Conservation (phyloP, 441 rosid genomes). For the Cnidoscolus chayamansa region DNA sequence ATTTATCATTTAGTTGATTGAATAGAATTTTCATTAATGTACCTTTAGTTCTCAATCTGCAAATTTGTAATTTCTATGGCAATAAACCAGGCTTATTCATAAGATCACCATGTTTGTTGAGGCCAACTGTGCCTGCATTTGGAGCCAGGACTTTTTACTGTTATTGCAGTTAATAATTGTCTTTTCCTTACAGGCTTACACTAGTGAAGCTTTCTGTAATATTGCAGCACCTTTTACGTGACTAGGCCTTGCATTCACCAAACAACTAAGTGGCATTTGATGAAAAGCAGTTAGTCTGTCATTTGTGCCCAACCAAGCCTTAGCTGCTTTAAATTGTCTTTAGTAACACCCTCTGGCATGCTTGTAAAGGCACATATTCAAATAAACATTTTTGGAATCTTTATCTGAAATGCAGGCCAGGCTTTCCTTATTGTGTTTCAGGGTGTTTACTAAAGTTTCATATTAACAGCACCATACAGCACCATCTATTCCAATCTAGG, state of each 20-base stretch:
- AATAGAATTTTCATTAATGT: background rate
- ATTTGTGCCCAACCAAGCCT: background rate
- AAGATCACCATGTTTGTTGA: background rate
- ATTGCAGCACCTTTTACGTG: background rate
- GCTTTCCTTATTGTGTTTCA: background rate
- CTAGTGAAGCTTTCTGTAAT: background rate
- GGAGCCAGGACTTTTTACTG: background rate
- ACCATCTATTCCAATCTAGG: too few relatives aligned
- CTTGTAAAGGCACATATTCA: background rate
- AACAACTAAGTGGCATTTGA: background rate
- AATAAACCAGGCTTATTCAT: background rate
- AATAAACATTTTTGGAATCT: background rate
- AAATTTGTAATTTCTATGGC: background rate
- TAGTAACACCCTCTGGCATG: background rate
- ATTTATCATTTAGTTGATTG: background rate
- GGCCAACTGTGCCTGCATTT: background rate
- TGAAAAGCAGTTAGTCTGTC: background rate
- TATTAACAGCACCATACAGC: background rate
- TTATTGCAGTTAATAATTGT: background rate
- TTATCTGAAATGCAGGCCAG: background rate
- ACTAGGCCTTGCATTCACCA: background rate
- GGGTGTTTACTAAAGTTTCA: background rate
- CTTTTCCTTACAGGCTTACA: background rate
- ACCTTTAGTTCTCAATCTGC: background rate
- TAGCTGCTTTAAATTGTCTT: constrained; percentile 1